Evolutionary conservation across 1,284 basidiomycete species (phyloP).

Genomic region (Puccinia hordei): DNA sequence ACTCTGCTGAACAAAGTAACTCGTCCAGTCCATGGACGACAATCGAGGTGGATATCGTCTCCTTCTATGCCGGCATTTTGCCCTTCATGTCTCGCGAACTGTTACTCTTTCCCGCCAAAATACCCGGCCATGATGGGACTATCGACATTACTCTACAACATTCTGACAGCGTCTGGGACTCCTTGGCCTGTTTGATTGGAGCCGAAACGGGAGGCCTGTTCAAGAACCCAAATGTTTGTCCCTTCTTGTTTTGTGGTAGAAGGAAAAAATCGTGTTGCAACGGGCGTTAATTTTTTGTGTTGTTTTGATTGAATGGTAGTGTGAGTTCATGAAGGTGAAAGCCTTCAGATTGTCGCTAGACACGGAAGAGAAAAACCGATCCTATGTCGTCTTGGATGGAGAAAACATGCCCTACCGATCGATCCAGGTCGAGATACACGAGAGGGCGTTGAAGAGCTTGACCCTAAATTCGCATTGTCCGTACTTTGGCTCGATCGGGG

Average conservation of each 20-base stretch:
- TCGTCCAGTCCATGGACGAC: conserved; percentile 17
- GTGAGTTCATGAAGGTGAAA: conserved; percentile 39
- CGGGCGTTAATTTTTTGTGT: neutral
- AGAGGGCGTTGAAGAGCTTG: conserved; percentile 5
- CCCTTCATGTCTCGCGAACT: conserved; percentile 40
- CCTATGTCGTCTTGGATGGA: conserved; percentile 32
- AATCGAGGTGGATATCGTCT: conserved; percentile 27
- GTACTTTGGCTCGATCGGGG: conserved; percentile 34
- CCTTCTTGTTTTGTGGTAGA: neutral
- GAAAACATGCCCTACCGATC: conserved; percentile 36
- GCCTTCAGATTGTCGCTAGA: conserved; percentile 41
- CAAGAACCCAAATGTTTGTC: conserved; percentile 23
- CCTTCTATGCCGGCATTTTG: conserved; percentile 43
- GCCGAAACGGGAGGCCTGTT: conserved; percentile 30
- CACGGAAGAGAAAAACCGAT: conserved; percentile 3
- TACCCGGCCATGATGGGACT: conserved; percentile 23
- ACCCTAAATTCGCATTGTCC: neutral
- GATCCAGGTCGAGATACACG: conserved; percentile 41
- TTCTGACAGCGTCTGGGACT: neutral
- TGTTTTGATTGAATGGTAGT: neutral
- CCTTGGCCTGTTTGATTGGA: conserved; percentile 24
- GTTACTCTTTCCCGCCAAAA: conserved; percentile 33
- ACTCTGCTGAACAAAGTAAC: neutral
- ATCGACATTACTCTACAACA: conserved; percentile 40
- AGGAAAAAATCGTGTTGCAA: neutral